Percentiles rank a stretch among this genome's conserved stretches.
Evolutionary conservation across 768 basidiomycete species (phyloP).

Genomic region (Megacollybia marginata): DNA sequence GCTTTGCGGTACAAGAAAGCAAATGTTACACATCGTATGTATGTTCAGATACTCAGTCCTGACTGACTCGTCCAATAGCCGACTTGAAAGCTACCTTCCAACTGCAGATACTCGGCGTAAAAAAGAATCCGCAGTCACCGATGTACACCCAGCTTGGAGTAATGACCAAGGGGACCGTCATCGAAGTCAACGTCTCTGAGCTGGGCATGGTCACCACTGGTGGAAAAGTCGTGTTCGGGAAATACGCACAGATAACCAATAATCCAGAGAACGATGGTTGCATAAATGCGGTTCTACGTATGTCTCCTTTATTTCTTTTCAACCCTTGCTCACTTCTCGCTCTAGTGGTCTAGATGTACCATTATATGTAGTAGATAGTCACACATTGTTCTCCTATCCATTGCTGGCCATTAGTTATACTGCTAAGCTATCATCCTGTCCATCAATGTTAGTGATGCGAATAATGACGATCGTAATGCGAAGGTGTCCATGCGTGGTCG

Average conservation of each 20-base stretch:
- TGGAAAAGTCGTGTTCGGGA: slow-evolving; percentile 90
- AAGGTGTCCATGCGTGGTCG: not conserved
- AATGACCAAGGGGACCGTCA: slow-evolving; percentile 95
- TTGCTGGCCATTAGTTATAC: not conserved
- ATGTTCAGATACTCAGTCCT: not conserved
- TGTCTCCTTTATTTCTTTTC: slow-evolving; percentile 21
- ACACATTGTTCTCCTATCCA: not conserved
- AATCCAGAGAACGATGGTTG: slow-evolving; percentile 96
- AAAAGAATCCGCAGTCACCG: slow-evolving; percentile 99
- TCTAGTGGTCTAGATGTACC: not conserved
- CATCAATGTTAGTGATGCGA: not conserved
- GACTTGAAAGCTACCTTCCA: slow-evolving; percentile 99
- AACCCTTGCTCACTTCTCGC: not conserved
- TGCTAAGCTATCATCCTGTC: not conserved
- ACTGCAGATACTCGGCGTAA: slow-evolving; percentile 93
- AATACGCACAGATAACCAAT: slow-evolving; percentile 91
- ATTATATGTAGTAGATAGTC: not conserved
- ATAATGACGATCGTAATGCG: not conserved
- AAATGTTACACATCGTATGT: slow-evolving; percentile 95
- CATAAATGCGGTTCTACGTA: slow-evolving; percentile 89
- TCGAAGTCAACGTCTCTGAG: slow-evolving; percentile 99
- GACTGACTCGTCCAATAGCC: slow-evolving; percentile 37
- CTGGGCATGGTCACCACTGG: slow-evolving; percentile 96
- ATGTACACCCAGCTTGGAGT: slow-evolving; percentile 97
- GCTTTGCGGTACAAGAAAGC: slow-evolving; percentile 96